Base-by-base conservation (phyloP, 1,284 basidiomycete species). In the Porphyrellus sp. region DNA sequence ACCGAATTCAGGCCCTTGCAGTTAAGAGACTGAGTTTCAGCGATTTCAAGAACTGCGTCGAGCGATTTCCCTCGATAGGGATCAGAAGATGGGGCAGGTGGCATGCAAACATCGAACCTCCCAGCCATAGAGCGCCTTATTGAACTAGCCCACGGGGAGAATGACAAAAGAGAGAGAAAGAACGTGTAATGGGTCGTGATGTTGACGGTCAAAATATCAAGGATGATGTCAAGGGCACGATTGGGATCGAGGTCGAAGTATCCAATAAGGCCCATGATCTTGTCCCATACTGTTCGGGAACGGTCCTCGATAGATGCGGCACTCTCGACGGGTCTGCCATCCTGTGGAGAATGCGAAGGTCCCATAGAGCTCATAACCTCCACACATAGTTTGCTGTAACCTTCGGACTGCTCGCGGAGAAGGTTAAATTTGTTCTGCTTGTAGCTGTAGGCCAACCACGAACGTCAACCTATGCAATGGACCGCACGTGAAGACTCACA, bases 371-470 rank as follows among this genome's bases (percentile, higher is more conserved):
- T 85, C 11, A 92, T 85, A 37, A 98, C 74, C 65, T 95, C 92
- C 9, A 89, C 84, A 28, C 89, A 83, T 31, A 99, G 82, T 64
- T 95, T 94, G 63, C 92, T 91, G 73, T 94, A 99, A 6, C 97
- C 97, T 75, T 99, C 95, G 1, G 93, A 95, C 61, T 97, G 93
- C 73, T 99, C 97, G 37, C 97, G 89, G 11, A 98, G 80, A 30
- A 99, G 81, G 64, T 99, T 99, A 77, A 94, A 98, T 72, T 98
- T 98, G 73, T 94, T 94, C 71, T 99, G 97, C 70, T 96, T 98
- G 79, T 96, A 99, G 72, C 89, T 91, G 52, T 20, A 46, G 35
- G 44, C n/a, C 62, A 45, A 60, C 24, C 31, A 28, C 27, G 24
- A 52, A 46, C 1, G 38, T 60, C 33, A 65, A 45, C 44, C 11